Conservation (phyloP, 345 rosid species). For the Corchorus olitorius region DNA sequence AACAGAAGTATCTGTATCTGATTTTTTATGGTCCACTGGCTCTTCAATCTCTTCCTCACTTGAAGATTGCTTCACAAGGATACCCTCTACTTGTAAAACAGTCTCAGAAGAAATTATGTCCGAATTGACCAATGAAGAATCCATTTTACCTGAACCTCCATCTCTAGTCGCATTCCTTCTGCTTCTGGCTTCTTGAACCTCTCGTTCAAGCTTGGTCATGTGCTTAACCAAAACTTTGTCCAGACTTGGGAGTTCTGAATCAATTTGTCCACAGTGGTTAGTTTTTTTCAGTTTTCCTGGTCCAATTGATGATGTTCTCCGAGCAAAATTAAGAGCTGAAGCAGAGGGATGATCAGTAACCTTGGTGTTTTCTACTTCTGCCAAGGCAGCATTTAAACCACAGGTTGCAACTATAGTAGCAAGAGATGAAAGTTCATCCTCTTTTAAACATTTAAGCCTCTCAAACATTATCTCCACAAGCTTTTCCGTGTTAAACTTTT, state of each 20-base stretch:
- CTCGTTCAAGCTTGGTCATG: slow-evolving; percentile 77
- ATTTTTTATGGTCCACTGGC: slow-evolving; percentile 28
- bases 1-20: slow-evolving; percentile 27
- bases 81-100: slow-evolving; percentile 54
- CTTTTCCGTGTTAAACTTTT: slow-evolving; percentile 50
- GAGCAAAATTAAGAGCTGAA: slow-evolving; percentile 33
- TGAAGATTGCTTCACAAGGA: slow-evolving; percentile 62
- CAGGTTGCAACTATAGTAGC: slow-evolving; percentile 93
- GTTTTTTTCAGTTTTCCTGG: slow-evolving; percentile 34
- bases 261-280: slow-evolving; percentile 36
- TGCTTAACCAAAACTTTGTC: slow-evolving; percentile 86
- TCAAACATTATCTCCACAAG: slow-evolving; percentile 76
- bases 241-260: slow-evolving; percentile 64
- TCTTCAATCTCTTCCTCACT: slow-evolving; percentile 63
- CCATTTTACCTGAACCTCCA: slow-evolving; percentile 10
- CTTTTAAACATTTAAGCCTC: slow-evolving; percentile 78
- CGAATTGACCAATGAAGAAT: slow-evolving; percentile 8
- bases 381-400: slow-evolving; percentile 88
- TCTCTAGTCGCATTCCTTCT: slow-evolving; percentile 37
- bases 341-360: slow-evolving; percentile 27
- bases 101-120: slow-evolving; percentile 21
- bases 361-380: slow-evolving; percentile 59
- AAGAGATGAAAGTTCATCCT: slow-evolving; percentile 88
- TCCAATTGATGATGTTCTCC: slow-evolving; percentile 50
- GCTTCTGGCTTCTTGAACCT: slow-evolving; percentile 77